Base-by-base conservation (phyloP, 805 yeast genomes). In the Metschnikowia gelsemii region DNA sequence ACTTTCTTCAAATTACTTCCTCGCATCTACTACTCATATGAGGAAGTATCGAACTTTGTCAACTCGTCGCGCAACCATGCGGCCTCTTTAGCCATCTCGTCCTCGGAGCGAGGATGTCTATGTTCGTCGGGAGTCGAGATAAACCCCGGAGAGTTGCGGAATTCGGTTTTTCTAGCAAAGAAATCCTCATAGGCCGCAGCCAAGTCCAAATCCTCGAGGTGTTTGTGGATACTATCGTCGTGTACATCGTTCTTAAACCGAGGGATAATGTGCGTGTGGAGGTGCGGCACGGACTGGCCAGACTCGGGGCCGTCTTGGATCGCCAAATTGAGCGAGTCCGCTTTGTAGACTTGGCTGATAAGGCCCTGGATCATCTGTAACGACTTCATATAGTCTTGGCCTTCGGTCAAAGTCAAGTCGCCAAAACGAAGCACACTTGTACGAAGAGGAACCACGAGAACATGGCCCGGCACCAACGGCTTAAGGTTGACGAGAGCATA, bases 231-330 rank as follows among this genome's bases (percentile, higher is more conserved):
- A 26, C 38, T 43, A 28, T 78, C 81, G 58, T 87, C 96, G 1
- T 59, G 66, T 0, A 66, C 66, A 54, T 84, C 82, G 3, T 68
- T 67, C 37, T 68, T 71, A 58, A 75, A 80, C 29, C 99, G 73
- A 5, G 99, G 99, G 16, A 93, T 89, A 14, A 93, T 66, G 60
- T 93, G 99, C 16, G 96, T 84, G 61, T 93, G 99, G 21, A 91
- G 73, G 63, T 93, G 99, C 4, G 97, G 96, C 2, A 93, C 82
- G n/a, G 90, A 79, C 59, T 93, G 99, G 3, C 99, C 99, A 1
- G 97, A 91, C 36, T 88, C 88, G 0, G 89, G 86, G 0, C 99
- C 99, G 59, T 93, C 99, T 61, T 93, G 99, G 45, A 95, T 87
- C 8, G 97, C 91, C 28, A 93, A 75, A 58, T 95, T 95, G 45